Base-by-base conservation (phyloP, 2,329 filamentous ascomycete species). In the Epichloe elymi region DNA sequence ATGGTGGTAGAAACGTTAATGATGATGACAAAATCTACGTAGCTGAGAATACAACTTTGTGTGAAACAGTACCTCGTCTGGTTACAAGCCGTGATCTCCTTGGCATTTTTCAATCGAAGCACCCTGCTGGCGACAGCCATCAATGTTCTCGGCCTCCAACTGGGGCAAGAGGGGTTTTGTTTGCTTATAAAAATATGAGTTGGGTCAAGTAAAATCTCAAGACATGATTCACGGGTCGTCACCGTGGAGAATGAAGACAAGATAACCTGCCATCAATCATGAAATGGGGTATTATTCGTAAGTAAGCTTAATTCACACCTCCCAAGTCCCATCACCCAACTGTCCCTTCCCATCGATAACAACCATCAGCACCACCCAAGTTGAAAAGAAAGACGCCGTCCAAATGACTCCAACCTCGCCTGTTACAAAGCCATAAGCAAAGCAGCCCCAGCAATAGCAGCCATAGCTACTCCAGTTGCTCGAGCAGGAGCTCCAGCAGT, bases 371-470 rank as follows among this genome's bases (percentile, higher is more conserved):
- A 40, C 4, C 38, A 10, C 38, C 38, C 7, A 11, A 17, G 17
- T 10, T n/a, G 14, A 40, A 40, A 17, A 40, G 17, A 17, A 40
- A 19, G 17, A 1, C 26, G 8, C 26, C 26, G 26, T 30, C 26
- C 3, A 30, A 30, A 30, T 10, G 26, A 30, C 26, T 30, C 8
- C 38, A 19, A 10, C n/a, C 4, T n/a, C 38, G 4, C 38, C n/a
- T 17, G 8, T 57, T 48, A 67, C 49, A 67, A 39, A n/a, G 58
- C 60, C 37, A 55, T 60, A 37, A 64, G 45, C 23, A 64, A 44
- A n/a, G 59, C 58, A 36, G 60, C 57, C 14, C 63, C 65, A 46
- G 58, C 63, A 42, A 62, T 53, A 6, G 59, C 57, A 6, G 59
- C 57, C 26, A 61, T 51, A 15, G 58, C 61, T 3, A 58, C 59